Evolutionary conservation across 1,284 basidiomycete species (phyloP), one percentile per base, ranked within the genome.

Genomic region (Rhodotorula glutinis): DNA sequence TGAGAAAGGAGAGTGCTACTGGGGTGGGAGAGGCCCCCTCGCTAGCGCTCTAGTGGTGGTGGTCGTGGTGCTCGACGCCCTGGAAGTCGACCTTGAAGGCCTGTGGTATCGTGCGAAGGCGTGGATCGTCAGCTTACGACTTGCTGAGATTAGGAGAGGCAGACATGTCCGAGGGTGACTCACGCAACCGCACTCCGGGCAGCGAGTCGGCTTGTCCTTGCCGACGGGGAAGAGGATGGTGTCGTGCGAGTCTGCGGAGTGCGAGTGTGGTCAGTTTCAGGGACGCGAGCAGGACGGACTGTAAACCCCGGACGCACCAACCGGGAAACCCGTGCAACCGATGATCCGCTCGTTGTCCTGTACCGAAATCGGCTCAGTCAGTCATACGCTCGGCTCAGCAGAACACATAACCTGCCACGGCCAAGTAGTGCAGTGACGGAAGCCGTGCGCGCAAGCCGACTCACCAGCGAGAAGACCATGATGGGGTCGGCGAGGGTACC

Each of bases 401-500:
- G 33, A 11, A 5, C 33, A 38, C 33, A 19, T 4, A 5, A 14
- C 23, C 23, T 25, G 16, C 0, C 40, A 2, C 13, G 21, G 33
- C 1, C 33, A 8, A 29, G 33, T n/a, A 19, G 13, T 19, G 40
- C 3, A n/a, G 9, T 19, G n/a, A 27, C n/a, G n/a, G 25, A 38
- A 53, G 1, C 17, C 23, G 25, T 9, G 52, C 33, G 33, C 33
- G 33, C 33, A 41, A 19, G 25, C 0, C 14, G 30, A 85, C 91
- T 79, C 75, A 96, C 95, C 79, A 88, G 84, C 74, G 91, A 92
- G 79, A 87, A 86, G 76, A 98, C 89, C 77, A 87, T 84, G 81
- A 98, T 86, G 47, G 95, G 95, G 79, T 95, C 85, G 65, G 85
- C 84, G 76, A 90, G 84, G 61, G 95, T 98, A 72, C 95, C 95